Evolutionary conservation across 306 rosid species (phyloP).

Genomic region (Hippophae tibetana): DNA sequence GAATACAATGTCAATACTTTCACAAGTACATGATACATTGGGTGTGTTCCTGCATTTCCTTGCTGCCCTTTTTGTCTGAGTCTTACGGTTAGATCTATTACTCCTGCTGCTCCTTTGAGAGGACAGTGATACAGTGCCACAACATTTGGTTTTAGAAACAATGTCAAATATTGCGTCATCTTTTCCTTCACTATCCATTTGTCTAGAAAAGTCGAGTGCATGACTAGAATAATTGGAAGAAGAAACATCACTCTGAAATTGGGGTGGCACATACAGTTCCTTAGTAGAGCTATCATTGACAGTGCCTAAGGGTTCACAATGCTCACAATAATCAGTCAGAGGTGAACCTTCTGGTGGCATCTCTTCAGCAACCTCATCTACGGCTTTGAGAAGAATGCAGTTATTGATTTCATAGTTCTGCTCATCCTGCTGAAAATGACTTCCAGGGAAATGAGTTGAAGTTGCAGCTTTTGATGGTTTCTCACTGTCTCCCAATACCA

Average conservation of each 20-base stretch:
- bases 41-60: constrained; percentile 50
- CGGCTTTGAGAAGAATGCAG: too few species aligned
- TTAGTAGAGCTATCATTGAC: constrained; percentile 28
- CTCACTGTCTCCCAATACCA: too few species aligned
- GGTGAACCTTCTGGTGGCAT: too few species aligned
- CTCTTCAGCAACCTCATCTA: too few species aligned
- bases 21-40: constrained; percentile 27
- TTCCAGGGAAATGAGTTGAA: too few species aligned
- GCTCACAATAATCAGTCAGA: constrained; percentile 19
- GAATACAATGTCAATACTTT: constrained; percentile 25
- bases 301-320: constrained; percentile 30
- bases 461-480: too few species aligned
- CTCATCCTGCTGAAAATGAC: too few species aligned
- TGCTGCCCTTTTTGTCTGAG: constrained; percentile 40
- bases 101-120: constrained; percentile 45
- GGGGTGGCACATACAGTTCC: constrained; percentile 25
- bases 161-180: constrained; percentile 31
- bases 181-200: constrained; percentile 36
- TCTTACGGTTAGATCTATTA: constrained; percentile 42
- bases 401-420: too few species aligned
- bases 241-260: constrained; percentile 22
- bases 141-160: constrained; percentile 30
- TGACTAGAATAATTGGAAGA: constrained; percentile 31
- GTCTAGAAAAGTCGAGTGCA: constrained; percentile 21
- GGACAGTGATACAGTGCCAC: constrained; percentile 30